Base-by-base conservation (phyloP, 352 stramenopile species). In the Phytophthora megakarya region DNA sequence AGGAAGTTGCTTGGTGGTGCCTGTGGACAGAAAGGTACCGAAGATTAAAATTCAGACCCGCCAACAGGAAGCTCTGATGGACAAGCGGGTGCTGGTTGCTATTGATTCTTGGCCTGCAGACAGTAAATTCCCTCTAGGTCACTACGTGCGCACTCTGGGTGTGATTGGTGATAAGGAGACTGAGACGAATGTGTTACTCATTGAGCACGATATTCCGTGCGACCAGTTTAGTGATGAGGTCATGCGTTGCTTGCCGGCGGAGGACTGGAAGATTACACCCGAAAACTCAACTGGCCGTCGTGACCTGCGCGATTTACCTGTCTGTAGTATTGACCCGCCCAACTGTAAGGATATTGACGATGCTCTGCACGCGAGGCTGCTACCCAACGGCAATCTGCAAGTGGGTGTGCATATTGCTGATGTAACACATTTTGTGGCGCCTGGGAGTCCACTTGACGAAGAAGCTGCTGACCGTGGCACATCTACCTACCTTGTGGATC, bases 401-500 rank as follows among this genome's bases (percentile, higher is more conserved):
- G 84, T 98, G 7, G 97, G 97, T 12, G 97, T 99, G 15, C 97
- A 99, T 71, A 99, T 99, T 79, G 97, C 98, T 5, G 98, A 99
- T 71, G 98, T 99, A 9, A 99, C 96, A 49, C 95, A 99, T 74
- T 99, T 99, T 75, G 97, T 99, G 21, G 81, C 90, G 23, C 81
- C 96, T 13, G 96, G 90, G 18, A 96, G 79, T 25, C 80, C 97
- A 8, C 85, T 99, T 18, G 98, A 99, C 67, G 77, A 98, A 64
- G 97, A 99, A 70, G 91, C 90, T 8, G 86, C 80, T 5, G 81
- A 95, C 44, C 86, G 90, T 55, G 88, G 82, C 16, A 99, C 97
- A 15, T 99, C 96, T 21, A 99, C 97, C 2, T 99, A 99, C 74
- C 85, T 99, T 11, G 97, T 99, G n/a, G 97, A 99, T 47, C 93